Conservation (phyloP, 2,329 filamentous ascomycete genomes). For the Nemania abortiva region DNA sequence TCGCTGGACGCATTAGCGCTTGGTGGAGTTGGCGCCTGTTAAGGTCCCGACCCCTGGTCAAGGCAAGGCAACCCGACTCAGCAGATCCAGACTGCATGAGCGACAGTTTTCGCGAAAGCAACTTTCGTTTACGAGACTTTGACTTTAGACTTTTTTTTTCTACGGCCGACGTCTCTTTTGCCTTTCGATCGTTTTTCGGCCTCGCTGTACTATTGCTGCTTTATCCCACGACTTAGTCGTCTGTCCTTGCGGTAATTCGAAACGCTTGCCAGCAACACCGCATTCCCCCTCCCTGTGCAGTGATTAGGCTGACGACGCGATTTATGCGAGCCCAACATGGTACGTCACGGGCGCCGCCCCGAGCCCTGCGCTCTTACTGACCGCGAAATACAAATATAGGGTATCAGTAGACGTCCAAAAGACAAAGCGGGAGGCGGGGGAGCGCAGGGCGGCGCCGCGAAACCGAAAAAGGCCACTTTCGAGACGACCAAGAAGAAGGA, state of each 20-base stretch:
- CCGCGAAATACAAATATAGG: slow-evolving; percentile 50
- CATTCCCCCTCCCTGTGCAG: slow-evolving; percentile 14
- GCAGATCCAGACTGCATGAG: slow-evolving; percentile 17
- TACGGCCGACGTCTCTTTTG: slow-evolving; percentile 4
- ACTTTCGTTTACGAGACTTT: slow-evolving; percentile 20
- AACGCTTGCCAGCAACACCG: slow-evolving; percentile 2
- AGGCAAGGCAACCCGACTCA: slow-evolving; percentile 31
- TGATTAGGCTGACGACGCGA: slow-evolving; percentile 35
- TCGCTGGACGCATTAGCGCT: slow-evolving; percentile 47
- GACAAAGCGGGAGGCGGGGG: slow-evolving; percentile 60
- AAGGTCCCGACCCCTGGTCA: slow-evolving; percentile 11
- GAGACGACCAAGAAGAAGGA: slow-evolving; percentile 99
- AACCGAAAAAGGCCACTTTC: slow-evolving; percentile 95
- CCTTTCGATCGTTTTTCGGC: slow-evolving; percentile 12
- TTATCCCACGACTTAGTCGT: slow-evolving; percentile 2
- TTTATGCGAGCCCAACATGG: slow-evolving; percentile 52
- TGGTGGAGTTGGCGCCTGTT: slow-evolving; percentile 31
- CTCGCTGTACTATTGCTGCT: slow-evolving; percentile 21
- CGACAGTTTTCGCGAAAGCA: slow-evolving; percentile 35
- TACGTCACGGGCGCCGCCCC: slow-evolving; percentile 33
- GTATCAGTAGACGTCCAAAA: slow-evolving; percentile 63
- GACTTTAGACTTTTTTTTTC: slow-evolving; percentile 3
- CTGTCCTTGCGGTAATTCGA: slow-evolving; percentile 26
- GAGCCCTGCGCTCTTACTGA: slow-evolving; percentile 36
- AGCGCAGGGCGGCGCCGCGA: slow-evolving; percentile 60